Percentiles rank a stretch among this genome's conserved stretches.
These are phyloP conservation scores for Malassezia pachydermatis DNA, from an alignment of 1,284 basidiomycete species.

Conservation along the genomic window DNA sequence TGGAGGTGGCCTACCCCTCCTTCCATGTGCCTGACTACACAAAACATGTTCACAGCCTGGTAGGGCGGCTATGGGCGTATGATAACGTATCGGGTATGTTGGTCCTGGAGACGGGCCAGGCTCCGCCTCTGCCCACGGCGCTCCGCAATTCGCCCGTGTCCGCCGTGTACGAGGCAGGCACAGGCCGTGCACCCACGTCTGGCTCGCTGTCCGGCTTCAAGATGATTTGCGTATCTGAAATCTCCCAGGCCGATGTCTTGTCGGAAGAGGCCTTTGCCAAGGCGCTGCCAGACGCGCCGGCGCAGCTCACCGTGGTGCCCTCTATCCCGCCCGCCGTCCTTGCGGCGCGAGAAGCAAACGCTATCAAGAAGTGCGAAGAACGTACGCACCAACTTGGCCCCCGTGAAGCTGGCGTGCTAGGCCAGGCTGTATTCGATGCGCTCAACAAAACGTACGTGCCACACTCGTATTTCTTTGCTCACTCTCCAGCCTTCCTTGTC, in stretches of 20 bases:
- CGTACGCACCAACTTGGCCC: constrained; percentile 26
- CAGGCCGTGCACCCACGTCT: neutral
- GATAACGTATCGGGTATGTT: constrained; percentile 32
- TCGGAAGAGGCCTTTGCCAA: constrained; percentile 14
- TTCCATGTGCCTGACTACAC: constrained; percentile 16
- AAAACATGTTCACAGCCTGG: constrained; percentile 18
- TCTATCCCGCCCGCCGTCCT: constrained; percentile 25
- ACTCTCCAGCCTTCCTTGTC: constrained; percentile 35
- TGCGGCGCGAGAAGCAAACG: constrained; percentile 27
- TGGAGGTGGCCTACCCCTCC: constrained; percentile 7
- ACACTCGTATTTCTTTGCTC: no score
- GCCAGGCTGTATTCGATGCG: constrained; percentile 39
- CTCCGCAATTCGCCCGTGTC: constrained; percentile 24
- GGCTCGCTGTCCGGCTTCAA: constrained; percentile 27
- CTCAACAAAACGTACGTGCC: constrained; percentile 44
- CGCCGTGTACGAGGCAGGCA: constrained; percentile 20
- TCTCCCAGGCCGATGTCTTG: constrained; percentile 15
- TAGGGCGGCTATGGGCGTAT: constrained; percentile 41
- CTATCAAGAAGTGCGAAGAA: constrained; percentile 25
- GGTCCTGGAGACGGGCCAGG: constrained; percentile 30
- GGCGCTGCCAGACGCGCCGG: neutral
- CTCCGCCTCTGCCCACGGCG: constrained; percentile 16
- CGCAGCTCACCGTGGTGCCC: constrained; percentile 20
- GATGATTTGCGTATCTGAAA: constrained; percentile 31
- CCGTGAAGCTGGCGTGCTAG: constrained; percentile 30